phyloP scores from a whole-genome alignment of 2,329 filamentous ascomycete species.

The Karstenula rhodostoma region DNA sequence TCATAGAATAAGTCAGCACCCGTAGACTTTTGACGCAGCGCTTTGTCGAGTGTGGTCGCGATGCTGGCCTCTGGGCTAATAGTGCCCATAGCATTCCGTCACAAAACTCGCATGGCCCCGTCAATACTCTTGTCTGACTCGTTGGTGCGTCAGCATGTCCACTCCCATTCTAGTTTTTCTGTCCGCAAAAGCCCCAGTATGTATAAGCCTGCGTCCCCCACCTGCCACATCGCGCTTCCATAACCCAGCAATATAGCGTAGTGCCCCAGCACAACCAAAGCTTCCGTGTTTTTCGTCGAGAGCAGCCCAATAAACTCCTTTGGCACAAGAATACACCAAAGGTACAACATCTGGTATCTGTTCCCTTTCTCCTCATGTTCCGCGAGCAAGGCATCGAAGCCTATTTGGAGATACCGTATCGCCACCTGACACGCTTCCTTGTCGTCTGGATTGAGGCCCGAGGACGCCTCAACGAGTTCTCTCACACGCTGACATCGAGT shows the following conservation, averaged over 20 bases:
- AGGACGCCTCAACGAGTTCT: constrained; percentile 27
- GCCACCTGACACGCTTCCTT: constrained; percentile 37
- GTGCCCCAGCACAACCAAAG: constrained; percentile 59
- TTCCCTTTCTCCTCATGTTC: constrained; percentile 14
- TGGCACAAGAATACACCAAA: constrained; percentile 50
- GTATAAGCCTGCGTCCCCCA: constrained; percentile 28
- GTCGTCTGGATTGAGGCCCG: constrained; percentile 22
- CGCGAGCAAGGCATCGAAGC: constrained; percentile 28
- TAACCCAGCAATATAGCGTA: constrained; percentile 60
- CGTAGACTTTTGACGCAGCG: too few species aligned
- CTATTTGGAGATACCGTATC: constrained; percentile 32
- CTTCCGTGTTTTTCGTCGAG: constrained; percentile 50
- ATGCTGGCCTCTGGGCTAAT: too few species aligned
- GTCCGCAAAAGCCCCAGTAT: constrained; percentile 57
- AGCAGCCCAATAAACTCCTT: constrained; percentile 49
- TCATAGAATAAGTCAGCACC: too few species aligned
- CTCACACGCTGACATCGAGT: constrained; percentile 28
- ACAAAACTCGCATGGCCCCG: not conserved
- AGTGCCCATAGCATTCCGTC: too few species aligned
- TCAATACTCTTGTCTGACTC: too few species aligned
- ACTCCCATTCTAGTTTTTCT: constrained; percentile 35
- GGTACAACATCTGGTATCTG: constrained; percentile 37
- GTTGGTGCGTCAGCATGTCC: not conserved
- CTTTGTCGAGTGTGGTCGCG: too few species aligned
- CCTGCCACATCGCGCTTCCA: constrained; percentile 30